phyloP scores from a whole-genome alignment of 495 filamentous ascomycete genomes.

The Astrothelium macrocarpum region DNA sequence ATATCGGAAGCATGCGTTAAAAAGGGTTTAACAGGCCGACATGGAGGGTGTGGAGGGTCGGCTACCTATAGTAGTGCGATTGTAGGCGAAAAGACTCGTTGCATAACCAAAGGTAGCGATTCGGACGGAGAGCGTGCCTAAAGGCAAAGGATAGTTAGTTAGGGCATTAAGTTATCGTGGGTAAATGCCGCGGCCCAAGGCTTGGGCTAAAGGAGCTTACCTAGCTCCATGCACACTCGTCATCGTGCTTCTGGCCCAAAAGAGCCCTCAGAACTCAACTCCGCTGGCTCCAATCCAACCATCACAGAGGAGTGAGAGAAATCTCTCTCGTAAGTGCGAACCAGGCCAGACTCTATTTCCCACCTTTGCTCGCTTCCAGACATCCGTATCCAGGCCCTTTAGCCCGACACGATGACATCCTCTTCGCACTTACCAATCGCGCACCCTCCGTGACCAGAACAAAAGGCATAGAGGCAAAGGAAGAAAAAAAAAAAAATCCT shows the following conservation, averaged over 20 bases:
- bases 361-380: too few relatives aligned
- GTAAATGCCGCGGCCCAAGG: not conserved
- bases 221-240: not conserved
- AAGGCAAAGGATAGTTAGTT: not conserved
- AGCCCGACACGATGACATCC: too few relatives aligned
- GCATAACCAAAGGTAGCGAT: not conserved
- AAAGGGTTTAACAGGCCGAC: not conserved
- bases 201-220: not conserved
- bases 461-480: too few relatives aligned
- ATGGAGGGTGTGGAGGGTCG: not conserved
- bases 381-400: too few relatives aligned
- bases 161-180: not conserved
- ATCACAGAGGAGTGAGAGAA: too few relatives aligned
- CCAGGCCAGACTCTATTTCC: too few relatives aligned
- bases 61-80: not conserved
- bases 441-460: too few relatives aligned
- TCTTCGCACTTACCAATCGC: too few relatives aligned
- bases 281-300: too few relatives aligned
- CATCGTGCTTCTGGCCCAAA: not conserved
- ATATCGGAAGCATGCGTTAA: not conserved
- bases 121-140: not conserved
- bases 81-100: not conserved
- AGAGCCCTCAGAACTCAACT: not conserved
- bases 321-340: too few relatives aligned
- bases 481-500: too few relatives aligned